Evolutionary conservation across 768 basidiomycete genomes (phyloP).

Genomic region (Rubroboletus pulcherrimus): DNA sequence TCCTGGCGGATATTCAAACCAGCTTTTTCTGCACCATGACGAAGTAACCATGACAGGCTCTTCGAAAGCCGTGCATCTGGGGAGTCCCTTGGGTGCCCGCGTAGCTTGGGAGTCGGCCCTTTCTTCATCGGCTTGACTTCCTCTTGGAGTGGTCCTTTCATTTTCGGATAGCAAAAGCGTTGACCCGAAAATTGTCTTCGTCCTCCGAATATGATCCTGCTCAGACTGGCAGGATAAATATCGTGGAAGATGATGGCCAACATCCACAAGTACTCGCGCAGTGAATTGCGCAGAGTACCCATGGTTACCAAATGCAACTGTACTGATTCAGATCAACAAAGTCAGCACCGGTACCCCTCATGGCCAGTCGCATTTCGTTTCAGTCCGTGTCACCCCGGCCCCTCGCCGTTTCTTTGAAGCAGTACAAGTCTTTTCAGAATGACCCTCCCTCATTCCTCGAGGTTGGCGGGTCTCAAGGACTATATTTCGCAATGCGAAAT

Average conservation of each 20-base stretch:
- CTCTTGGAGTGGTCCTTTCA: conserved; percentile 8
- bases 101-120: conserved; percentile 40
- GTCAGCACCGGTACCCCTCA: neutral
- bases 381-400: neutral
- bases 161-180: conserved; percentile 3
- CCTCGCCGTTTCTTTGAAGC: neutral
- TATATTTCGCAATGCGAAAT: conserved; percentile 47
- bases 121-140: conserved; percentile 6
- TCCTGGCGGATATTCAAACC: conserved; percentile 74
- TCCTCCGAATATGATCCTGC: neutral
- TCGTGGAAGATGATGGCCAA: neutral
- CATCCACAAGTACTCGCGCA: conserved; percentile 2
- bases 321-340: neutral
- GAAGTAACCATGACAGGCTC: conserved; percentile 85
- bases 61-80: conserved; percentile 75
- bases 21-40: conserved; percentile 81
- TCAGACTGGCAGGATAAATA: neutral
- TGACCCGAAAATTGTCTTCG: conserved; percentile 3
- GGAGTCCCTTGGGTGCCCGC: conserved; percentile 60
- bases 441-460: conserved; percentile 32
- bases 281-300: neutral
- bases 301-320: neutral
- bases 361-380: conserved; percentile 5
- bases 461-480: conserved; percentile 40
- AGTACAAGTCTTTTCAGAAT: conserved; percentile 17